phyloP scores from a whole-genome alignment of 2,329 filamentous ascomycete genomes.

The Coniochaeta sp. region DNA sequence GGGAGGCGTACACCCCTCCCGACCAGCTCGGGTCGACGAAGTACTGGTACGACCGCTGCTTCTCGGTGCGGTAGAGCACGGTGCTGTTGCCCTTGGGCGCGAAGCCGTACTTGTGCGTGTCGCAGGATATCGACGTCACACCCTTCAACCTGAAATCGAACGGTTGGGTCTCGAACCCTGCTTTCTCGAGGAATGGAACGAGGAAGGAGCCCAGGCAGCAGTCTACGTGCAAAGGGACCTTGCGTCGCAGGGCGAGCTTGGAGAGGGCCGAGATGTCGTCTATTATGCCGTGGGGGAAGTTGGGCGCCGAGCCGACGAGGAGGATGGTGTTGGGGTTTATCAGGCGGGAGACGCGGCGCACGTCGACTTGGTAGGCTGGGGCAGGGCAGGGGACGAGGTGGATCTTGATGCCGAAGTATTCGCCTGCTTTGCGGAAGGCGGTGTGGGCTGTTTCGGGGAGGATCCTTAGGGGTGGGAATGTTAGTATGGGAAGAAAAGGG shows the following conservation, averaged over 20 bases:
- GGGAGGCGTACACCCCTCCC: slow-evolving; percentile 91
- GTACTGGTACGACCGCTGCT: slow-evolving; percentile 84
- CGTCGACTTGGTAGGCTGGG: slow-evolving; percentile 76
- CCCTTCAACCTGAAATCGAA: slow-evolving; percentile 95
- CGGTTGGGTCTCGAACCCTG: slow-evolving; percentile 81
- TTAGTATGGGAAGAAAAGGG: slow-evolving; percentile 9
- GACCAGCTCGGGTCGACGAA: slow-evolving; percentile 94
- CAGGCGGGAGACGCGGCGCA: slow-evolving; percentile 69
- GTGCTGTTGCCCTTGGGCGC: slow-evolving; percentile 96
- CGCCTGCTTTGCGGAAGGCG: slow-evolving; percentile 88
- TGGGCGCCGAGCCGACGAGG: slow-evolving; percentile 89
- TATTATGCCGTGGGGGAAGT: slow-evolving; percentile 97
- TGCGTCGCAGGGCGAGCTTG: slow-evolving; percentile 70
- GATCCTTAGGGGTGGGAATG: slow-evolving; percentile 56
- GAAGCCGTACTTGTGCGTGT: slow-evolving; percentile 99
- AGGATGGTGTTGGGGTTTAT: slow-evolving; percentile 93
- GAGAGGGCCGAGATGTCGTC: slow-evolving; percentile 87
- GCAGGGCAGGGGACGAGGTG: slow-evolving; percentile 84
- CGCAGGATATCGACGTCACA: slow-evolving; percentile 91
- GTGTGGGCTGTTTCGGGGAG: slow-evolving; percentile 92
- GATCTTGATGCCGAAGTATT: slow-evolving; percentile 95
- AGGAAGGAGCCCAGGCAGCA: slow-evolving; percentile 97
- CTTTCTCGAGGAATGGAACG: slow-evolving; percentile 82
- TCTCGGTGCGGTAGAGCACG: slow-evolving; percentile 76
- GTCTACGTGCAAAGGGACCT: slow-evolving; percentile 88